A percentile compares a stretch with the other conserved stretches of the same genome.
Evolutionary conservation across 2,329 filamentous ascomycete species (phyloP).

Genomic region (Didymella keratinophila): DNA sequence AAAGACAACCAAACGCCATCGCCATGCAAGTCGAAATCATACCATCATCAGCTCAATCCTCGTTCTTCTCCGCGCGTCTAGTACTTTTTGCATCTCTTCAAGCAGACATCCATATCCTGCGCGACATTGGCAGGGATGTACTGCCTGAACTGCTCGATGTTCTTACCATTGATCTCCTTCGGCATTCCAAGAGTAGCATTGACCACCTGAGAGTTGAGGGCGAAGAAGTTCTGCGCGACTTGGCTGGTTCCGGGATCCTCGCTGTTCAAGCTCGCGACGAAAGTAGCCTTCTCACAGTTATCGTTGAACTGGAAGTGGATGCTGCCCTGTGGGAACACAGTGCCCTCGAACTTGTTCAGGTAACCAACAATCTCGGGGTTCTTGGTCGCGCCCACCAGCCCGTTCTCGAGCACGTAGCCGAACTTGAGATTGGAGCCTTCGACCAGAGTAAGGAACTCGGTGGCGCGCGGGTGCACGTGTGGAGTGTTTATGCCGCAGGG

Average conservation of each 20-base stretch:
- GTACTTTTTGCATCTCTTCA: slow-evolving; percentile 55
- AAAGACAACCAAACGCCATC: slow-evolving; percentile 5
- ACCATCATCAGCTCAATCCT: too few species aligned
- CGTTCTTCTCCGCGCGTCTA: background rate
- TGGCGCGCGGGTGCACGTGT: slow-evolving; percentile 59
- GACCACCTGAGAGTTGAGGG: slow-evolving; percentile 47
- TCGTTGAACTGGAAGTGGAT: slow-evolving; percentile 61
- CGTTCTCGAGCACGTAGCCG: slow-evolving; percentile 59
- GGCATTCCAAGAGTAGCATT: slow-evolving; percentile 51
- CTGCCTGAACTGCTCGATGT: slow-evolving; percentile 49
- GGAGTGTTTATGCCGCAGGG: slow-evolving; percentile 59
- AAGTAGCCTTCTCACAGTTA: slow-evolving; percentile 54
- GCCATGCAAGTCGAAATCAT: background rate
- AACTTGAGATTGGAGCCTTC: slow-evolving; percentile 52
- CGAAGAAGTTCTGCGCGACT: slow-evolving; percentile 56
- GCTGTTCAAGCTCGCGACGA: slow-evolving; percentile 54
- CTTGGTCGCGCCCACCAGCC: slow-evolving; percentile 44
- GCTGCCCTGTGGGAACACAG: slow-evolving; percentile 57
- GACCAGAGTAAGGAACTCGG: slow-evolving; percentile 58
- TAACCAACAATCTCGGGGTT: slow-evolving; percentile 52
- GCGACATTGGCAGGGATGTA: slow-evolving; percentile 59
- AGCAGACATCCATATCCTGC: slow-evolving; percentile 62
- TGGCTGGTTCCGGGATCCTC: slow-evolving; percentile 55
- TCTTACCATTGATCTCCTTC: slow-evolving; percentile 41
- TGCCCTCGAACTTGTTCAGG: slow-evolving; percentile 54